Percentiles rank a stretch among this genome's conserved stretches.
These are phyloP conservation scores for Quercus parvula DNA, from an alignment of 306 rosid species.

Conservation along the genomic window DNA sequence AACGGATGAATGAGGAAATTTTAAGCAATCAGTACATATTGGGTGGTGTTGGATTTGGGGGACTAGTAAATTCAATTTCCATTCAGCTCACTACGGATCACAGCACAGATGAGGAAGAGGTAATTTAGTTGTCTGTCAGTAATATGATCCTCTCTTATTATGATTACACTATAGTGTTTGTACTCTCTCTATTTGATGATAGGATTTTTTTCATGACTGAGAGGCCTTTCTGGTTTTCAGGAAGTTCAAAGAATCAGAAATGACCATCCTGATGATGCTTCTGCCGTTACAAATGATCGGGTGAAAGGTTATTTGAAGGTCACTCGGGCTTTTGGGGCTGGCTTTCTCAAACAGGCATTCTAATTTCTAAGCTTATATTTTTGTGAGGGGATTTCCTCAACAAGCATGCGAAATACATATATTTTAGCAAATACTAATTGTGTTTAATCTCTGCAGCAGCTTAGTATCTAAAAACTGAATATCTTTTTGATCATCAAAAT, in stretches of 20 bases:
- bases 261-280: constrained; percentile 72
- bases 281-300: constrained; percentile 50
- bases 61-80: constrained; percentile 19
- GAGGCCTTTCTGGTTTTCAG: constrained; percentile 28
- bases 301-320: constrained; percentile 82
- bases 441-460: background rate
- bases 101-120: constrained; percentile 61
- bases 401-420: background rate
- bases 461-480: background rate
- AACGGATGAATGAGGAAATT: constrained; percentile 31
- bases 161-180: background rate
- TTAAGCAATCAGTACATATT: constrained; percentile 7
- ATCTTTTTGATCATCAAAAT: background rate
- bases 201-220: background rate
- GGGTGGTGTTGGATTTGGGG: constrained; percentile 22
- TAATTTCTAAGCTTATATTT: background rate
- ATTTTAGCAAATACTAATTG: too few relatives aligned
- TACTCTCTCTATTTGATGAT: background rate
- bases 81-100: constrained; percentile 79
- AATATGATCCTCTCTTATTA: background rate
- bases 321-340: constrained; percentile 88
- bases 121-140: background rate
- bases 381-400: background rate
- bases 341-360: constrained; percentile 80
- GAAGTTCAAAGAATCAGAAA: constrained; percentile 64